phyloP scores from a whole-genome alignment of 148 eudicot species.

The Dianthus caryophyllus region DNA sequence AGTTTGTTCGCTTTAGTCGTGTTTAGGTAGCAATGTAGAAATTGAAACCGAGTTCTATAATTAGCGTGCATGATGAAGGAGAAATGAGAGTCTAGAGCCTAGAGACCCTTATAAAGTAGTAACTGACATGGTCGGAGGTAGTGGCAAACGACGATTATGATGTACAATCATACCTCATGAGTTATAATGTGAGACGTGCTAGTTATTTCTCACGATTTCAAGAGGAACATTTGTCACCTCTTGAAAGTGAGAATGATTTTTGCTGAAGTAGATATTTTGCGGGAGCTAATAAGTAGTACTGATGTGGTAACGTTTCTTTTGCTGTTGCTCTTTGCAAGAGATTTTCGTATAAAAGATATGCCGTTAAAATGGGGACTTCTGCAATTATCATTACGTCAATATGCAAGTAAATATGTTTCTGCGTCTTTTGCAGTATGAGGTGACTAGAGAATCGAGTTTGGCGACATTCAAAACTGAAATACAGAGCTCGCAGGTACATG shows the following conservation, averaged over 20 bases:
- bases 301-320: neutral
- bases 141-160: neutral
- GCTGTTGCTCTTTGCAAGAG: neutral
- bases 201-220: neutral
- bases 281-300: neutral
- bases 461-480: slow-evolving; percentile 76
- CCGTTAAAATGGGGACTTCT: neutral
- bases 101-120: neutral
- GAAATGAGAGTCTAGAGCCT: neutral
- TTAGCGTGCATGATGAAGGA: neutral
- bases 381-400: neutral
- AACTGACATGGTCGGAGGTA: neutral
- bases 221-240: neutral
- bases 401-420: neutral
- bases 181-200: neutral
- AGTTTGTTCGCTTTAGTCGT: neutral
- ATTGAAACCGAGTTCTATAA: neutral
- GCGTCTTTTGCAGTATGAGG: slow-evolving; percentile 53
- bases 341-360: neutral
- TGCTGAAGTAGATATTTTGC: neutral
- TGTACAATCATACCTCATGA: neutral
- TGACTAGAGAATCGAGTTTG: slow-evolving; percentile 69
- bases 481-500: slow-evolving; percentile 78
- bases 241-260: neutral
- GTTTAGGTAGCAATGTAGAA: neutral